Evolutionary conservation across 345 rosid genomes (phyloP), one percentile per base, ranked within the genome.

Genomic region (Geranium rotundifolium): DNA sequence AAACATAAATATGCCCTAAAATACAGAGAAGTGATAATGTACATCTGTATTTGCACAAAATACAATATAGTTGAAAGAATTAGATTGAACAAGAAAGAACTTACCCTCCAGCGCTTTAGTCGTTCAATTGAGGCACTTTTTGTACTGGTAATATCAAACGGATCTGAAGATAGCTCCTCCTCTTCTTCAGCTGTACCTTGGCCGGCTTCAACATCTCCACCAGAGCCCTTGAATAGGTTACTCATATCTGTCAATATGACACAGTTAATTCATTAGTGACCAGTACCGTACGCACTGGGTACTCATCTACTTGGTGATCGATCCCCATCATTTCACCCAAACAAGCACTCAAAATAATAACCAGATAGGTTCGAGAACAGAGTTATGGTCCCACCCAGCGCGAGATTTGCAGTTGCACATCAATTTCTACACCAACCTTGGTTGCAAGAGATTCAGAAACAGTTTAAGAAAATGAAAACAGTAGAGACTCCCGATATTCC

Each of bases 61-160:
- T 49, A 0, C n/a, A 18, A 17, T 0, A 63, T 13, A 0, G 5
- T 1, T 8, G 6, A 31, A 46, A 17, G 18, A 3, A 49, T 3
- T 15, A 14, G 18, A 4, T 19, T 10, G 41, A 19, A 8, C 31
- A 49, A 66, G 57, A 67, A 29, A 63, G 34, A 54, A 65, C 16
- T 56, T 80, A 95, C 99, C 81, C 99, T 84, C 99, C 97, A 95
- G 6, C 91, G 82, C 67, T 79, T 78, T 64, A 95, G 84, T 30
- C 85, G 84, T 16, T 82, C 83, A 55, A 69, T 8, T 0, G 96
- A 67, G 65, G 79, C 95, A 75, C 90, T 79, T 75, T 95, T 95
- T 55, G 97, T 88, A 17, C 79, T 80, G 23, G 82, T 5, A 69
- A 95, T 85, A 27, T 80, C 65, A 62, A 95, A 95, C 0, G 96